phyloP scores from a whole-genome alignment of 176 grass and related monocot species.

The Eremochloa ophiuroides region DNA sequence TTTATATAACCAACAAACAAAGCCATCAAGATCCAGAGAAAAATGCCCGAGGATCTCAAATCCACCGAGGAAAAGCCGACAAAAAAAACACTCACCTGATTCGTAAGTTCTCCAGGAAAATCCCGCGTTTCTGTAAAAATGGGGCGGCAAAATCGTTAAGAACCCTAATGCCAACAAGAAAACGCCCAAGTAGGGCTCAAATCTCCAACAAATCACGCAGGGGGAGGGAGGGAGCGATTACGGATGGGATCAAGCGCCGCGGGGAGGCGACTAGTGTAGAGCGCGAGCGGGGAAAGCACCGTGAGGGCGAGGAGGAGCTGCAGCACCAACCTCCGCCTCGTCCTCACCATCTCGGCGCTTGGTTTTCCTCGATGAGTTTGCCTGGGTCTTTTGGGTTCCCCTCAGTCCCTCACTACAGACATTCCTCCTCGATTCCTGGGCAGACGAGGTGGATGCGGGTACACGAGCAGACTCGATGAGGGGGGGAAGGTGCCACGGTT shows the following conservation, averaged over 20 bases:
- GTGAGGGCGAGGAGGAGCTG: slow-evolving; percentile 28
- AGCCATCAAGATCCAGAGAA: slow-evolving; percentile 18
- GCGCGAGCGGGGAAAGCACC: slow-evolving; percentile 30
- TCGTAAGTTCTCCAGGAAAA: slow-evolving; percentile 9
- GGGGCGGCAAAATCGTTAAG: neutral
- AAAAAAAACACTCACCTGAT: slow-evolving; percentile 21
- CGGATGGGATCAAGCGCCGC: slow-evolving; percentile 3
- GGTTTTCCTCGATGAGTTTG: neutral
- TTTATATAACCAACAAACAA: neutral
- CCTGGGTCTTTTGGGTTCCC: neutral
- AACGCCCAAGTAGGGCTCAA: neutral
- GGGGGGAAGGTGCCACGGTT: neutral
- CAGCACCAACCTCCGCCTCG: slow-evolving; percentile 6
- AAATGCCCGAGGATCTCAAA: neutral
- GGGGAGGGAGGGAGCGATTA: neutral
- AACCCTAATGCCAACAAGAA: slow-evolving; percentile 6
- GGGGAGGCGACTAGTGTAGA: slow-evolving; percentile 29
- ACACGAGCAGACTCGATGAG: neutral
- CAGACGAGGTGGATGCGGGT: neutral
- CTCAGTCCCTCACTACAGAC: neutral
- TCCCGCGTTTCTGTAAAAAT: slow-evolving; percentile 7
- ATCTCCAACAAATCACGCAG: neutral
- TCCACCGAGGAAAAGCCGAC: neutral
- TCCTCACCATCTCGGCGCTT: slow-evolving; percentile 2
- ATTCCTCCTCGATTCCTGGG: neutral